phyloP scores from a whole-genome alignment of 75 land plant species.

The Chamaecyparis obtusa region DNA sequence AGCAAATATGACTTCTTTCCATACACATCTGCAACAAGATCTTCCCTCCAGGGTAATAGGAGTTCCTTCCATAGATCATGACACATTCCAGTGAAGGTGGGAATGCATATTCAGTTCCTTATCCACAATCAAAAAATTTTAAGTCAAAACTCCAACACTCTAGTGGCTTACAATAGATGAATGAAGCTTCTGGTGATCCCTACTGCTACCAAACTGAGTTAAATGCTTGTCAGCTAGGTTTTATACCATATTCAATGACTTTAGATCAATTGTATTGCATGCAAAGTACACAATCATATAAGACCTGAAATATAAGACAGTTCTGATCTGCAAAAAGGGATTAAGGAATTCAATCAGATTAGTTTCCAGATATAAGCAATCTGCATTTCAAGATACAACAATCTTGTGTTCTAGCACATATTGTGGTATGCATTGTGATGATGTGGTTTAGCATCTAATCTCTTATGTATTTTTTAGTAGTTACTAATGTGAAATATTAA shows the following conservation, averaged over 20 bases:
- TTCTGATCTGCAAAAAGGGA: no score
- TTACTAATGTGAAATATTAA: no score
- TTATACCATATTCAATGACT: background rate
- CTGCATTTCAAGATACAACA: no score
- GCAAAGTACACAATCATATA: slow-evolving; percentile 4
- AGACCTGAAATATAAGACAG: no score
- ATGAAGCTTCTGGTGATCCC: slow-evolving; percentile 5
- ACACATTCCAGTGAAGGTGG: background rate
- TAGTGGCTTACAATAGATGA: background rate
- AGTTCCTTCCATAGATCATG: background rate
- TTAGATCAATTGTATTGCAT: slow-evolving; percentile 7
- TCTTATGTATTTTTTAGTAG: no score
- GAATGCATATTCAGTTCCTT: background rate
- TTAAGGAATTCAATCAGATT: no score
- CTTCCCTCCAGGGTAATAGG: background rate
- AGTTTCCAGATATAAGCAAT: no score
- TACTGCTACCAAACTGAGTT: background rate
- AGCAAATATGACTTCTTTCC: slow-evolving; percentile 2
- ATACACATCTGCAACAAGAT: slow-evolving; percentile 5
- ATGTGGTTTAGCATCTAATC: no score
- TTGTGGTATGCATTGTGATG: no score
- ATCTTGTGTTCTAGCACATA: no score
- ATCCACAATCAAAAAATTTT: background rate
- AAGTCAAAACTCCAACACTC: background rate
- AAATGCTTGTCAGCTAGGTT: background rate